Evolutionary conservation across 2,329 filamentous ascomycete genomes (phyloP), one percentile per base, ranked within the genome.

Genomic region (Xylaria sp.): DNA sequence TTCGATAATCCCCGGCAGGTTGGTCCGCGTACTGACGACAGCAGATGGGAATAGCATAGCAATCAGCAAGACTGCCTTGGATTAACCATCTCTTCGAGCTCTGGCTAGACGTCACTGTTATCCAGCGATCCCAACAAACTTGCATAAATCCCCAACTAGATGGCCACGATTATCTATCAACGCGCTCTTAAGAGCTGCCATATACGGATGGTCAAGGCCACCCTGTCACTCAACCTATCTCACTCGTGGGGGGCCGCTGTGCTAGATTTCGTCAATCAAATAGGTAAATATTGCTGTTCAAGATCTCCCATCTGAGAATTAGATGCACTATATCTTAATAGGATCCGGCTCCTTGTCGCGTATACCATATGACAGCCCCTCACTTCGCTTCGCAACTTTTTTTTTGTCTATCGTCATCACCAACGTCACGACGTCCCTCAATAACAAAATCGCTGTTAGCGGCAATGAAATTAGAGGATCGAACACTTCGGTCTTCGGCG

Each of bases 91-190:
- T 50, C 55, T 64, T 36, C 34, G 41, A 34, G 50, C 34, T 30
- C 65, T 50, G 56, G 58, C 50, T 41, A 36, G 36, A 58, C 32
- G 58, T 55, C 53, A 63, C 53, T 34, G 48, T 30, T 20, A 30
- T 45, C 36, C 41, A 53, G 63, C 60, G 63, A 69, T 66, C 62
- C 59, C 66, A 20, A 63, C 48, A 28, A 53, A 63, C 64, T 25
- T 60, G 67, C 67, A 69, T 69, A 45, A 53, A 58, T 59, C 20
- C 34, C 55, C 48, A 57, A 60, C 56, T 52, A 52, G 36, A 56
- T 18, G 32, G 48, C 15, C 58, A 13, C 25, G 6, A n/a, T 50
- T 53, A 15, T 58, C 18, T 18, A n/a, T 36, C 52, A 28, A 45
- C 30, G 39, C 20, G 28, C 36, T 45, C 53, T 56, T 39, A 18